Percentiles rank a stretch among this genome's conserved stretches.
phyloP scores from a whole-genome alignment of 73 alveolate species.

The Diophrys sp. region DNA sequence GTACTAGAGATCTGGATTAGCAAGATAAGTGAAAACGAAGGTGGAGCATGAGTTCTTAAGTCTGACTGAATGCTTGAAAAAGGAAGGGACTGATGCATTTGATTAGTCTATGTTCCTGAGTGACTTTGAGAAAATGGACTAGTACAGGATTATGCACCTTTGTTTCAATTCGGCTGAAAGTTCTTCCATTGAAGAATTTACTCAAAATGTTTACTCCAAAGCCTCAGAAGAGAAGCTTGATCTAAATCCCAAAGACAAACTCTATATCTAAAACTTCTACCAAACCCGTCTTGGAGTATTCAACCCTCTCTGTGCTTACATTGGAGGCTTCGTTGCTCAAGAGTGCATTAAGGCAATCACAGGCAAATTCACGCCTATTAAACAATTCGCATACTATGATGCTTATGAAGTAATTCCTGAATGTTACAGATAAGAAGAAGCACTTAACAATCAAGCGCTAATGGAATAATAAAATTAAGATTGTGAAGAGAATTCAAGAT shows the following conservation, averaged over 20 bases:
- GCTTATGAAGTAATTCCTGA: slow-evolving; percentile 56
- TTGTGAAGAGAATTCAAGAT: slow-evolving; percentile 54
- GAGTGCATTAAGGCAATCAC: slow-evolving; percentile 90
- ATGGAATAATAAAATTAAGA: slow-evolving; percentile 51
- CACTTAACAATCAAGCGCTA: not conserved
- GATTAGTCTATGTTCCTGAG: too few relatives aligned
- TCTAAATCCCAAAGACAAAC: slow-evolving; percentile 24
- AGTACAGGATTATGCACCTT: slow-evolving; percentile 29
- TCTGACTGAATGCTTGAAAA: slow-evolving; percentile 18
- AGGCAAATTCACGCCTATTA: slow-evolving; percentile 82
- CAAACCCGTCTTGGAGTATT: slow-evolving; percentile 19
- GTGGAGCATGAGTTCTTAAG: slow-evolving; percentile 41
- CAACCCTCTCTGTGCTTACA: slow-evolving; percentile 74
- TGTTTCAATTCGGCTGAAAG: slow-evolving; percentile 45
- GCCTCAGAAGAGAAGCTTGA: slow-evolving; percentile 34
- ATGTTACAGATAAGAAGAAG: slow-evolving; percentile 46
- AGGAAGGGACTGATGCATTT: slow-evolving; percentile 25
- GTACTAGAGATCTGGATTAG: slow-evolving; percentile 63
- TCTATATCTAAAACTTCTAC: slow-evolving; percentile 9
- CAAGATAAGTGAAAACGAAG: slow-evolving; percentile 58
- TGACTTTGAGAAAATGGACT: slow-evolving; percentile 57
- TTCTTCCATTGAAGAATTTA: slow-evolving; percentile 54
- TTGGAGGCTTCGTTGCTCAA: slow-evolving; percentile 91
- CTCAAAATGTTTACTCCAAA: slow-evolving; percentile 45
- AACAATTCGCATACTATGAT: slow-evolving; percentile 79